Base-by-base conservation (phyloP, 2,329 filamentous ascomycete species). In the Aspergillus floridensis region DNA sequence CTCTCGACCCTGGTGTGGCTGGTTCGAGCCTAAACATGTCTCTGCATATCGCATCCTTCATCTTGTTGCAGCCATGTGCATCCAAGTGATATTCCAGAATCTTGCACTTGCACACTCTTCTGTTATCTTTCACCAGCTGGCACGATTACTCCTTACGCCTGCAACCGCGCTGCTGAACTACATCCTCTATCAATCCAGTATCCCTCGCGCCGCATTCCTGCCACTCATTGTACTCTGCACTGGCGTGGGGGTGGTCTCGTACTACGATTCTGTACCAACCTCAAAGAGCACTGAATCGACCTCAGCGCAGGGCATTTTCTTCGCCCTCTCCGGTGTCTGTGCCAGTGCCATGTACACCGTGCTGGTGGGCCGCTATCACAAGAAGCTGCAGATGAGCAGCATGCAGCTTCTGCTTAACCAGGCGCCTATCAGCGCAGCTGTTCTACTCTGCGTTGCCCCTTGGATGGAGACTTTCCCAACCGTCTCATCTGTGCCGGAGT, bases 361-460 rank as follows among this genome's bases (percentile, higher is more conserved):
- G 2, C 61, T 63, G 59, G 65, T 67, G 2, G 64, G 63, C 1
- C 53, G 52, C 16, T 67, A 67, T 24, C 65, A 67, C 26, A 60
- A 60, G 49, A 60, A 63, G 38, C 53, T 63, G 2, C 61, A 67
- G 24, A 53, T 67, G 58, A 64, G 58, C 29, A 66, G 64, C 53
- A 67, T 67, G 65, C 65, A 67, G 60, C 60, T 67, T 4, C 54
- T 67, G 5, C 41, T 67, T 5, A 67, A 67, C 24, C 65, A 67
- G 49, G 63, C 65, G 1, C 65, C 65, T 1, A 58, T 66, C 32
- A 65, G 64, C 19, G 62, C 65, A 1, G 60, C 55, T 3, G 35
- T 67, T n/a, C 50, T 67, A 5, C 21, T 66, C 16, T 61, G 60
- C 51, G 53, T 62, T 1, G 61, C 65, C 32, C 64, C 64, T 1